Base-by-base conservation (phyloP, 495 filamentous ascomycete species). In the Penicillium soppii region DNA sequence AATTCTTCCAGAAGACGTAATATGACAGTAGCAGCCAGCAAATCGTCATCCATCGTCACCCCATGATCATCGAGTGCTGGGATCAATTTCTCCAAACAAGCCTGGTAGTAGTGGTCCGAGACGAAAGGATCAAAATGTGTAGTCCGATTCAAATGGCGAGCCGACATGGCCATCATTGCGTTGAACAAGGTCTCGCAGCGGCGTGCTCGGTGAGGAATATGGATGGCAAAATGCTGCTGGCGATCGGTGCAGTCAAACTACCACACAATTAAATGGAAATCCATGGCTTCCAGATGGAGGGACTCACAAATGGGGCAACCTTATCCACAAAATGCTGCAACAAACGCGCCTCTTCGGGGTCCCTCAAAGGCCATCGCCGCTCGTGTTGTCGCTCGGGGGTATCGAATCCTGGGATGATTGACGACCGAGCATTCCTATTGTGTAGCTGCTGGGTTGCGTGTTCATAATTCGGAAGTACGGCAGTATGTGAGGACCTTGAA, bases 1-100 rank as follows among this genome's bases (percentile, higher is more conserved):
- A 83, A 81, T 54, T 85, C 83, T 65, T 85, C 80, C 10, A 83
- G 60, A 33, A 84, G 76, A 15, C 82, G 74, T 17, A 85, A 68
- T 46, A 86, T 84, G 7, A 86, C 80, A 3, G 75, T 79, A 3
- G 82, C 79, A 4, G 82, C 81, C 39, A 86, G 77, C 4, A 83
- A 47, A 43, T 82, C 79, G 51, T 82, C 81, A 42, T 83, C 78
- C 41, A 69, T 68, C 2, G 77, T 65, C 4, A 74, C 71, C 2
- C 66, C 71, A 16, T 72, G 66, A 26, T 82, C 65, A 54, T 77
- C 61, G 25, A 78, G 61, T 54, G 75, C 68, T 0, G 75, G 61
- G 7, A 79, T 83, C 2, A 82, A 70, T 23, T 72, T 56, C 16
- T 71, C 70, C 5, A 82, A 61, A 45, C 82, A 82, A 17, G 72